These are phyloP conservation scores for Garcia nutans DNA, from an alignment of 345 rosid species.

Conservation along the genomic window DNA sequence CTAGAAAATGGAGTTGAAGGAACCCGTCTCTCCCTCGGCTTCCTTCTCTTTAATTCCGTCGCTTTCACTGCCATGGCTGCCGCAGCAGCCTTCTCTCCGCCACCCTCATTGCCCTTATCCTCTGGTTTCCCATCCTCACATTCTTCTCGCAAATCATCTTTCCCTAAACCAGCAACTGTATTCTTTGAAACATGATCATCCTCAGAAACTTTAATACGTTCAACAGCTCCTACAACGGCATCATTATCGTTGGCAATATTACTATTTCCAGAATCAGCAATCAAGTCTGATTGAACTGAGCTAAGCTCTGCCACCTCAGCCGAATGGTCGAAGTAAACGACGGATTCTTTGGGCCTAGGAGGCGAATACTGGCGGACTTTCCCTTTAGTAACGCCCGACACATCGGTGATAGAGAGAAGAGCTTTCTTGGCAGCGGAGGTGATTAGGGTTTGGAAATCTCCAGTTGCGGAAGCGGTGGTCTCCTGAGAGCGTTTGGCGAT, in stretches of 20 bases:
- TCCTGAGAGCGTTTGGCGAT: conserved; percentile 53
- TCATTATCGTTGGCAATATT: neutral
- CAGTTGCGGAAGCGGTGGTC: conserved; percentile 39
- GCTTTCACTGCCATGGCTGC: conserved; percentile 1
- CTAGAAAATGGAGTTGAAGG: conserved; percentile 89
- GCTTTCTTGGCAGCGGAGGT: conserved; percentile 58
- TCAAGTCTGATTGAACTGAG: conserved; percentile 2
- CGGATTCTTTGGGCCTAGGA: conserved; percentile 52
- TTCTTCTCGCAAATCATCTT: conserved; percentile 19
- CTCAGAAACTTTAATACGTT: neutral
- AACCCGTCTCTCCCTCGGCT: conserved; percentile 81
- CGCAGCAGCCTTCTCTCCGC: conserved; percentile 16
- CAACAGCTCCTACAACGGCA: neutral
- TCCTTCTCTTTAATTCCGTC: conserved; percentile 54
- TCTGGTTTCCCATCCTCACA: conserved; percentile 22
- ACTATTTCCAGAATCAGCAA: neutral
- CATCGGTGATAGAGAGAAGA: conserved; percentile 69
- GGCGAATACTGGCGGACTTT: conserved; percentile 49
- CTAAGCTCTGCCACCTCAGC: conserved; percentile 1
- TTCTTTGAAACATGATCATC: conserved; percentile 2
- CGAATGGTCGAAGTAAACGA: conserved; percentile 52
- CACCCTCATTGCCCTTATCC: conserved; percentile 22
- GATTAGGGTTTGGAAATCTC: conserved; percentile 58
- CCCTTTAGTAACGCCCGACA: conserved; percentile 79
- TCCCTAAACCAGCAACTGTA: conserved; percentile 7